Evolutionary conservation across 768 basidiomycete species (phyloP), one percentile per base, ranked within the genome.

Genomic region (Russula abietina): DNA sequence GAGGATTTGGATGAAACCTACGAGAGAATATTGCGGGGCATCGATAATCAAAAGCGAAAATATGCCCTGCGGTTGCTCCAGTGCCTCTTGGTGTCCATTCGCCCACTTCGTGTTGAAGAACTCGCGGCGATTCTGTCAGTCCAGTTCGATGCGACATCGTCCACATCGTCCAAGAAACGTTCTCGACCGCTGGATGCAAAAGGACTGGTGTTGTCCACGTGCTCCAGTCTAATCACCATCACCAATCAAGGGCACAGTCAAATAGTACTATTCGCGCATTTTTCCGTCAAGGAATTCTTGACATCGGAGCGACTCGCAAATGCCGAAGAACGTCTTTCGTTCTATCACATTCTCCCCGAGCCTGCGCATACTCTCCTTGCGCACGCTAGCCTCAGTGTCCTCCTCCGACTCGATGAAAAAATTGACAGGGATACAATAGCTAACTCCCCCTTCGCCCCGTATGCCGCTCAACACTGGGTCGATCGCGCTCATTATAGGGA

Each of bases 1-100:
- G 22, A 51, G 16, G 58, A n/a, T 19, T 28, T 62, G 24, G 56
- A 62, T 22, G 49, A 58, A 28, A 59, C 61, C 1, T 62, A 62
- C 39, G 16, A 36, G 11, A 33, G 45, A 1, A 43, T 36, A 5
- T 30, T 62, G 19, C 48, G 45, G 8, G 19, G 16, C 0, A 62
- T 62, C 14, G 61, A 62, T 3, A 19, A 53, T 6, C 46, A 33
- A 22, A 52, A 51, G 38, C 38, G 32, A 14, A 10, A 26, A 19
- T 57, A 51, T 49, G 57, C 57, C 1, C 57, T 53, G 12, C 62
- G 58, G 12, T 28, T 63, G 3, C 53, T 63, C 26, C 41, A 59
- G 28, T 63, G 62, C 24, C 41, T 63, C 11, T 30, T 33, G 1
- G 32, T 60, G 16, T 50, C 62, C 3, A 52, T 52, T 12, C 30